A percentile compares a stretch with the other conserved stretches of the same genome.
phyloP scores from a whole-genome alignment of 768 basidiomycete species.

The Podaxis pistillaris region DNA sequence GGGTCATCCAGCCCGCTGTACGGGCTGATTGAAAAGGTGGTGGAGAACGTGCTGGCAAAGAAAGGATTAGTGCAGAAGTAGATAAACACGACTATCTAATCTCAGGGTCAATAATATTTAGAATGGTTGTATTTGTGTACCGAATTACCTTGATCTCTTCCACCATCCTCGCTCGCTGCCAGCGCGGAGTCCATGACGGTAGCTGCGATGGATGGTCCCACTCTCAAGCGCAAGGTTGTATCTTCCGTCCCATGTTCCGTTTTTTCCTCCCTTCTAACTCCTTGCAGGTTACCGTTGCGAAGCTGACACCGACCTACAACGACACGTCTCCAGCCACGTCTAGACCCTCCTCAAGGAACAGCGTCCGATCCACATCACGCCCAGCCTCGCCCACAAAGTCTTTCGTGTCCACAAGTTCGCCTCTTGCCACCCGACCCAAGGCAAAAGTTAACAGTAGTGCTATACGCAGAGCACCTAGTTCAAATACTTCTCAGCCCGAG shows the following conservation, averaged over 20 bases:
- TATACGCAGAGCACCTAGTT: conserved; percentile 25
- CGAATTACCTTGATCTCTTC: neutral
- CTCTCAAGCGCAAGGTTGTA: conserved; percentile 15
- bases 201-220: neutral
- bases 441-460: conserved; percentile 63
- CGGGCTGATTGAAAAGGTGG: conserved; percentile 54
- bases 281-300: conserved; percentile 49
- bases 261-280: conserved; percentile 10
- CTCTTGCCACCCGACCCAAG: conserved; percentile 40
- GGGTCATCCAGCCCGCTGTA: conserved; percentile 44
- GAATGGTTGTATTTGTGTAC: neutral
- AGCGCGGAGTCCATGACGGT: neutral
- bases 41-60: conserved; percentile 51
- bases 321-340: conserved; percentile 32
- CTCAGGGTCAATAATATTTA: conserved; percentile 8
- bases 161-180: conserved; percentile 1
- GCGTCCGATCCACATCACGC: conserved; percentile 32
- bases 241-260: neutral
- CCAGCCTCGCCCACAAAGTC: conserved; percentile 43
- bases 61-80: conserved; percentile 33
- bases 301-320: conserved; percentile 26
- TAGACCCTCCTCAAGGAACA: conserved; percentile 27
- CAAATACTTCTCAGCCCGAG: conserved; percentile 10
- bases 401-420: conserved; percentile 21
- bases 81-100: conserved; percentile 12